Percentiles rank a stretch among this genome's conserved stretches.
These are phyloP conservation scores for Xylariales sp. DNA, from an alignment of 2,329 filamentous ascomycete species.

Conservation along the genomic window DNA sequence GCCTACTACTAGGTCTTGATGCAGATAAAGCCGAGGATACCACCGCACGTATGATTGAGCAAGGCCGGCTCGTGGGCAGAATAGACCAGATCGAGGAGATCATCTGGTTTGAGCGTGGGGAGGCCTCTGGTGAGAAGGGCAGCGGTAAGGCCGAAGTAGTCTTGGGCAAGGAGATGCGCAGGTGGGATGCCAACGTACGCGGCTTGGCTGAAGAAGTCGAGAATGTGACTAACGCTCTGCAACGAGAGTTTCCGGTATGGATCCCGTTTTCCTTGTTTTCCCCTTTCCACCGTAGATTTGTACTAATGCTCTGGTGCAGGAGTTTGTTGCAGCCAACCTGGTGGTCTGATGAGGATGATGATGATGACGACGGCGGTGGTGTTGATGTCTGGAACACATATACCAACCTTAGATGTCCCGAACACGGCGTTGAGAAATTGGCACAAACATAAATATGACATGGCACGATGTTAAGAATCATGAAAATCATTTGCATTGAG, in stretches of 20 bases:
- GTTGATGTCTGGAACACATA: slow-evolving; percentile 3
- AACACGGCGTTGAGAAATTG: no score
- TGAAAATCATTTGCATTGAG: slow-evolving; percentile 4
- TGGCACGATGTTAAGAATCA: slow-evolving; percentile 4
- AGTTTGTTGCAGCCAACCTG: slow-evolving; percentile 53
- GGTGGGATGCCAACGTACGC: slow-evolving; percentile 88
- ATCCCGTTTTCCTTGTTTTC: slow-evolving; percentile 8
- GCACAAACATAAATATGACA: no score
- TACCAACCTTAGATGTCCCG: neutral
- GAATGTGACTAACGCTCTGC: slow-evolving; percentile 74
- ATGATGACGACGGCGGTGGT: neutral
- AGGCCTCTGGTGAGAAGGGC: slow-evolving; percentile 64
- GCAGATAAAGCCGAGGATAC: slow-evolving; percentile 83
- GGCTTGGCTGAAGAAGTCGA: slow-evolving; percentile 86
- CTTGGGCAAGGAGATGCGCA: slow-evolving; percentile 67
- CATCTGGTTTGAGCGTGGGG: slow-evolving; percentile 79
- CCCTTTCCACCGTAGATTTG: neutral
- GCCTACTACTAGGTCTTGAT: slow-evolving; percentile 70
- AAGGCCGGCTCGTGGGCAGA: slow-evolving; percentile 77
- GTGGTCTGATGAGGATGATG: slow-evolving; percentile 27
- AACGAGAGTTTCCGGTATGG: slow-evolving; percentile 70
- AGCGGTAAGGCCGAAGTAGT: slow-evolving; percentile 60
- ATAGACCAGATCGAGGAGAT: slow-evolving; percentile 92
- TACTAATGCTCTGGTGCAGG: slow-evolving; percentile 28
- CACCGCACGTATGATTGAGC: slow-evolving; percentile 93